A percentile compares a stretch with the other conserved stretches of the same genome.
These are phyloP conservation scores for Suhomyces prunicola DNA, from an alignment of 805 yeast species.

Conservation along the genomic window DNA sequence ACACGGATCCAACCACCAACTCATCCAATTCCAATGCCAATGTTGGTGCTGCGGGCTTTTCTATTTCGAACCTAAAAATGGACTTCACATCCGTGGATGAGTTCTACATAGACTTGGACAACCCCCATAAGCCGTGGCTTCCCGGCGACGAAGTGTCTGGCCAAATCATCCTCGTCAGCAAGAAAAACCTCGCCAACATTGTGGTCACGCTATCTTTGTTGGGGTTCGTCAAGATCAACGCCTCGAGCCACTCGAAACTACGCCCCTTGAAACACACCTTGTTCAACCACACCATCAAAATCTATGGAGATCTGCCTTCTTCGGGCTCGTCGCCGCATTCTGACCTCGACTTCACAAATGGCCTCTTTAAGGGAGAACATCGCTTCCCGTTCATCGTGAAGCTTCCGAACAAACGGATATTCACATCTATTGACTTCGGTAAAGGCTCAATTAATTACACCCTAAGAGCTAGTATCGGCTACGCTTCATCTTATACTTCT, in stretches of 20 bases:
- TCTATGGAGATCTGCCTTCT: conserved; percentile 45
- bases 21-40: no score
- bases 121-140: conserved; percentile 72
- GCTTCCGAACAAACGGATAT: conserved; percentile 70
- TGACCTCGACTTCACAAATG: conserved; percentile 28
- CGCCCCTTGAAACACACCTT: conserved; percentile 50
- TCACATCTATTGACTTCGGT: conserved; percentile 77
- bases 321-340: neutral
- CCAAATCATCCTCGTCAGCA: conserved; percentile 53
- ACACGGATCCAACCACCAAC: neutral
- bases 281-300: conserved; percentile 56
- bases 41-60: neutral
- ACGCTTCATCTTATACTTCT: conserved; percentile 7
- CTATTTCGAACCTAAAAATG: conserved; percentile 21
- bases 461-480: conserved; percentile 49
- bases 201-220: conserved; percentile 51
- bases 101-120: conserved; percentile 66
- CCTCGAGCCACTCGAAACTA: conserved; percentile 50
- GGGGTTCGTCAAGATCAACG: conserved; percentile 56
- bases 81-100: conserved; percentile 51
- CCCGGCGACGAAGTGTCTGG: conserved; percentile 80
- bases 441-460: conserved; percentile 75
- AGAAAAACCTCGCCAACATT: conserved; percentile 53
- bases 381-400: conserved; percentile 81
- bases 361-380: conserved; percentile 80